Evolutionary conservation across 1,284 basidiomycete species (phyloP), one percentile per base, ranked within the genome.

Genomic region (Mrakiaceae sp.): DNA sequence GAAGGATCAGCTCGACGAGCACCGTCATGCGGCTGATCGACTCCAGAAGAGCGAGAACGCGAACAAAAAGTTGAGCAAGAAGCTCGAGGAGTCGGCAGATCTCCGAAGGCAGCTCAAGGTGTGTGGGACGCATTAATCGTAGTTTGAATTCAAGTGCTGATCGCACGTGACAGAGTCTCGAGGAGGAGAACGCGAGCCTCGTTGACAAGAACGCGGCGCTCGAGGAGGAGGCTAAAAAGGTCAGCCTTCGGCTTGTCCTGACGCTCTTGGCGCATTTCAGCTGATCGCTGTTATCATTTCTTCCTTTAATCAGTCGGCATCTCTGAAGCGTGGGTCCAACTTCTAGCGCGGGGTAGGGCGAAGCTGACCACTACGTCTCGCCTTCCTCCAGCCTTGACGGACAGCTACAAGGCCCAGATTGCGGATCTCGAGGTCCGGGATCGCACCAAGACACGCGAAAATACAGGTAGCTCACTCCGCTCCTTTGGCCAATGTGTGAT

Each of bases 1-100:
- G 66, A 94, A 92, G 73, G 95, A 98, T 72, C 87, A 96, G 75
- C 80, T 97, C 1, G 95, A 98, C 72, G 95, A 98, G 87, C 91
- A 75, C 69, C 85, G 77, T 63, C 92, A 96, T 76, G 86, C 90
- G 4, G 88, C 89, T 3, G 95, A 97, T 70, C 88, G 86, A 68
- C 79, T 93, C 47, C 87, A 90, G 72, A 97, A 95, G 79, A 88
- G 87, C 5, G 95, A 98, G 75, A 95, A 95, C 71, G 93, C 95
- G 47, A 91, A 97, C 82, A 93, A 98, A 76, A 98, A 98, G 76
- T 96, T 97, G 78, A 95, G 95, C 80, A 95, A 92, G 81, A 98
- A 98, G 77, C 81, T 98, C 4, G 95, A 98, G 71, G 95, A 97
- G 74, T 85, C 87, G 4, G 90, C 89, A 3, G 90, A 94, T 70